Conservation (phyloP, 129 eudicot genomes). For the Flaveria sonorensis region DNA sequence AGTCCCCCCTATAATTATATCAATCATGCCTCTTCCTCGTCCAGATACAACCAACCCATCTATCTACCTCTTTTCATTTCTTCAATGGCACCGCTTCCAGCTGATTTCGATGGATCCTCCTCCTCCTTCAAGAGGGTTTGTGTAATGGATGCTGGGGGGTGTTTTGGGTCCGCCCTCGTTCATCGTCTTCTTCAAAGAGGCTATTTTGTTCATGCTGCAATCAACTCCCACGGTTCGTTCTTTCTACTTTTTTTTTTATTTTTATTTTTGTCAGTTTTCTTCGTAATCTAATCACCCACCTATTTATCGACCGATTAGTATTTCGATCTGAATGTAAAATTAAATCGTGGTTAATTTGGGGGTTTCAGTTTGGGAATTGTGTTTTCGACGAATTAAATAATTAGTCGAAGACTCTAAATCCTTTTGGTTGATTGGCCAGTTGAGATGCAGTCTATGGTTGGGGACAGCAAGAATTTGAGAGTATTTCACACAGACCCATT, state of each 20-base stretch:
- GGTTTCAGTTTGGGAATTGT: too few species aligned
- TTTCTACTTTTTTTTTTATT: neutral
- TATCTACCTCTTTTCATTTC: too few species aligned
- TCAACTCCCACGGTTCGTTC: conserved; percentile 44
- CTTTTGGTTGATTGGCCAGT: conserved; percentile 34
- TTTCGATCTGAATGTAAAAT: too few species aligned
- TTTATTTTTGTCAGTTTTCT: too few species aligned
- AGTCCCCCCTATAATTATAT: conserved; percentile 13
- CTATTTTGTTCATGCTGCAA: conserved; percentile 72
- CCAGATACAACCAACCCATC: too few species aligned
- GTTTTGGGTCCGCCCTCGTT: conserved; percentile 60
- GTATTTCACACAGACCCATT: conserved; percentile 64
- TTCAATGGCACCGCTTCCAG: conserved; percentile 33
- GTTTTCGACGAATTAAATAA: too few species aligned
- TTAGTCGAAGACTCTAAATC: too few species aligned
- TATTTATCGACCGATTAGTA: too few species aligned
- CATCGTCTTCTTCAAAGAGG: conserved; percentile 57
- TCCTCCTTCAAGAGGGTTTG: conserved; percentile 51
- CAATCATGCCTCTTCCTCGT: conserved; percentile 20
- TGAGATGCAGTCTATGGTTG: conserved; percentile 43
- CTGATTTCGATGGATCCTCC: conserved; percentile 34
- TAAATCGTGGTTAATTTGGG: too few species aligned
- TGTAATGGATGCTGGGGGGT: conserved; percentile 75
- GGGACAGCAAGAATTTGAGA: conserved; percentile 40
- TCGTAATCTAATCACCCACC: too few species aligned